These are phyloP conservation scores for Alternaria angustiovoidea DNA, from an alignment of 2,329 filamentous ascomycete species.

Conservation along the genomic window DNA sequence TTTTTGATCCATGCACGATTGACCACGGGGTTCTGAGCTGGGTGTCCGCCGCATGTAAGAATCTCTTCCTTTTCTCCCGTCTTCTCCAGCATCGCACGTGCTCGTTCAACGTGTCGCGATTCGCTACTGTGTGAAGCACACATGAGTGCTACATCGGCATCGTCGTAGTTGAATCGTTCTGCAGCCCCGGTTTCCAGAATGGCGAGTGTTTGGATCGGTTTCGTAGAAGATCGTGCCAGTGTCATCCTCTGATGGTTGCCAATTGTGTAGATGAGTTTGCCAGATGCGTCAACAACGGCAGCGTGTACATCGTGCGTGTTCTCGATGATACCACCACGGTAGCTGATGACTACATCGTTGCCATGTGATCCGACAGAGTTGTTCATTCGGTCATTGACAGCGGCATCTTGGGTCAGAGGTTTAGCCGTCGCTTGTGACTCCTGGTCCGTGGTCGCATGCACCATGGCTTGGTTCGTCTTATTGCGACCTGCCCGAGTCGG, in stretches of 20 bases:
- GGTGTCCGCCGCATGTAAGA: neutral
- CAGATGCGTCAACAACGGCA: neutral
- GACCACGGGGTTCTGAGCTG: conserved; percentile 25
- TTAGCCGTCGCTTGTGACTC: neutral
- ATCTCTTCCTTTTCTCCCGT: neutral
- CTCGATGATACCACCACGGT: neutral
- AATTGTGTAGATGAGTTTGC: neutral
- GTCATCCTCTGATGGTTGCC: neutral
- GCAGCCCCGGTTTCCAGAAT: neutral
- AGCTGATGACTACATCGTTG: neutral
- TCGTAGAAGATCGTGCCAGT: neutral
- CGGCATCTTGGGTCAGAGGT: neutral
- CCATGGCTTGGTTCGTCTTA: neutral
- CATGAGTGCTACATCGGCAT: conserved; percentile 4
- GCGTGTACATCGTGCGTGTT: conserved; percentile 1
- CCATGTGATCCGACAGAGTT: neutral
- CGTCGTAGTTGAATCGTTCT: neutral
- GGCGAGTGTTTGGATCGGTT: conserved; percentile 2
- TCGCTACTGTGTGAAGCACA: conserved; percentile 5
- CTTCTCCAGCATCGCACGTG: neutral
- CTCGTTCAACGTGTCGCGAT: conserved; percentile 1
- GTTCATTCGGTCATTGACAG: fast-evolving
- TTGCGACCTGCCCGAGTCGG: neutral
- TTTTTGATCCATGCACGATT: conserved; percentile 53
- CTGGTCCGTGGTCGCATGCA: neutral